phyloP scores from a whole-genome alignment of 2,329 filamentous ascomycete genomes.

The Trichothecium sympodiale region DNA sequence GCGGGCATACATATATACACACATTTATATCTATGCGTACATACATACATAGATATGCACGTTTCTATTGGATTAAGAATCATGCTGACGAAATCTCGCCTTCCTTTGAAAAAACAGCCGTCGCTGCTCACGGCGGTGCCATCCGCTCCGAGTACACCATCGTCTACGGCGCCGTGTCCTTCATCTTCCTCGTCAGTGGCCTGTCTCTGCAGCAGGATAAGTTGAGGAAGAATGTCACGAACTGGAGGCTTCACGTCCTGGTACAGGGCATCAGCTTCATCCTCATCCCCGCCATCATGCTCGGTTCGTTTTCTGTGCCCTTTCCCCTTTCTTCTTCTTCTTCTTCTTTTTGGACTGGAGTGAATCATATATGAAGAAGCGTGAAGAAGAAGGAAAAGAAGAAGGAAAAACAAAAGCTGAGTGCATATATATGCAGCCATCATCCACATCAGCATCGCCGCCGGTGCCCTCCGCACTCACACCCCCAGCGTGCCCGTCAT shows the following conservation, averaged over 20 bases:
- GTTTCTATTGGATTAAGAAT: neutral
- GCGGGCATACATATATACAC: neutral
- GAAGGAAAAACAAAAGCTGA: neutral
- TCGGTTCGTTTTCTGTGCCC: conserved; percentile 27
- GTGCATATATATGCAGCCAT: conserved; percentile 19
- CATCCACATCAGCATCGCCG: conserved; percentile 34
- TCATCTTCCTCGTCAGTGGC: conserved; percentile 63
- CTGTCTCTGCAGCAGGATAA: conserved; percentile 55
- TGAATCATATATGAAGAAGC: neutral
- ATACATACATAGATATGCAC: no score
- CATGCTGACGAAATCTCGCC: neutral
- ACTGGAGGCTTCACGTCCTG: conserved; percentile 57
- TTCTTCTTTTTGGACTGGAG: neutral
- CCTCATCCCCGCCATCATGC: conserved; percentile 51
- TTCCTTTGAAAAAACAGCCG: conserved; percentile 18
- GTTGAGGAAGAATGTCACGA: conserved; percentile 47
- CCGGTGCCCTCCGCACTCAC: conserved; percentile 34
- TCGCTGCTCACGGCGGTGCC: conserved; percentile 34
- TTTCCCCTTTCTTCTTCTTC: neutral
- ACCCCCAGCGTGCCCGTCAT: conserved; percentile 54
- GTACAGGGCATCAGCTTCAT: conserved; percentile 59
- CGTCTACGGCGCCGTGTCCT: conserved; percentile 55
- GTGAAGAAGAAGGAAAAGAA: conserved; percentile 9
- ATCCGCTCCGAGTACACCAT: conserved; percentile 48
- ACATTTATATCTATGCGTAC: no score